Evolutionary conservation across 2,329 filamentous ascomycete species (phyloP).

Genomic region (Fusarium temperatum): DNA sequence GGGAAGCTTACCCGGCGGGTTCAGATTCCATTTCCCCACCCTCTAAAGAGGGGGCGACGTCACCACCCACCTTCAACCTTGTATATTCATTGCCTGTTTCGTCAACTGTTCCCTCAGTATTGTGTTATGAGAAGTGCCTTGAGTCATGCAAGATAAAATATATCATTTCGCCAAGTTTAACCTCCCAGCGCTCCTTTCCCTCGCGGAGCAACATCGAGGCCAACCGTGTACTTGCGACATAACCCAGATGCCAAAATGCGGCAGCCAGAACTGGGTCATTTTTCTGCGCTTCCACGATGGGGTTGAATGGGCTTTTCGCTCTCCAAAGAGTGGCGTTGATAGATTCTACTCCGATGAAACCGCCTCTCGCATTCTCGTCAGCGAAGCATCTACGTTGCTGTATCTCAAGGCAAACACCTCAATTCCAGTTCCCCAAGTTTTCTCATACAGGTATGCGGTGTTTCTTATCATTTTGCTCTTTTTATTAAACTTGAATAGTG

Average conservation of each 20-base stretch:
- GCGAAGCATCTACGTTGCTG: not conserved
- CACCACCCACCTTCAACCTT: too few species aligned
- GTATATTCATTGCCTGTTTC: not conserved
- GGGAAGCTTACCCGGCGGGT: too few species aligned
- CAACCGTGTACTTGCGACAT: not conserved
- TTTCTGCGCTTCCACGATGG: not conserved
- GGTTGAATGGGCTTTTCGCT: not conserved
- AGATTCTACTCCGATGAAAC: not conserved
- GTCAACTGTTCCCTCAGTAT: not conserved
- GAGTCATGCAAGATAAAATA: too few species aligned
- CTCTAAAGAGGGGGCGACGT: too few species aligned
- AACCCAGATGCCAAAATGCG: not conserved
- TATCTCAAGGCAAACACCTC: not conserved
- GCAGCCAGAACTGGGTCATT: not conserved
- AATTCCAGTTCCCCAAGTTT: not conserved
- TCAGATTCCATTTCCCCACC: too few species aligned
- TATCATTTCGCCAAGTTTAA: not conserved
- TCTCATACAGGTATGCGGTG: not conserved
- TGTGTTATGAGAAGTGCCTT: too few species aligned
- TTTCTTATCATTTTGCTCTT: rapidly evolving
- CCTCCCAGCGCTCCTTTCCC: not conserved
- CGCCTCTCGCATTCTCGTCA: not conserved
- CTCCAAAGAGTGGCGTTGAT: rapidly evolving
- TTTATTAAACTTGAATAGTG: rapidly evolving
- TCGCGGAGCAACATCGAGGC: not conserved